phyloP scores from a whole-genome alignment of 75 land plant species.

The Pinus tabuliformis region DNA sequence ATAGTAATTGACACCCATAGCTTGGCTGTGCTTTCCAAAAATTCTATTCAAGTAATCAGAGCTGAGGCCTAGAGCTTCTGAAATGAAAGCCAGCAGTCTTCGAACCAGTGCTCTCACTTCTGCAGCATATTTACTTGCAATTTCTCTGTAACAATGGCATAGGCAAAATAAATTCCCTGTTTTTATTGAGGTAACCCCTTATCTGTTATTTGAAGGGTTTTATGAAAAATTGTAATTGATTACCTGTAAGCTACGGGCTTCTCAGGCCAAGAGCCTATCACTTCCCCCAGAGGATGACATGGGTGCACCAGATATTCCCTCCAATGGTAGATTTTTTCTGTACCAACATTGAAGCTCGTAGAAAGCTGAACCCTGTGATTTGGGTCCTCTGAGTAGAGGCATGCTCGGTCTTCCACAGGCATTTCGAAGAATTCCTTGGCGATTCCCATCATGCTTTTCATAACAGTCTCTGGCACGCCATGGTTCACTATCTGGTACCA shows the following conservation, averaged over 20 bases:
- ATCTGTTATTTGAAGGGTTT: too few species aligned
- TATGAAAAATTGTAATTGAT: too few species aligned
- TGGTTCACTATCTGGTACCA: conserved; percentile 44
- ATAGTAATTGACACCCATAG: conserved; percentile 22
- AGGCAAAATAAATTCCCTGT: too few species aligned
- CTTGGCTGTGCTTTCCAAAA: conserved; percentile 42
- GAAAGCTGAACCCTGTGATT: conserved; percentile 16
- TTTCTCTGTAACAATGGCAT: too few species aligned
- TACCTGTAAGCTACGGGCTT: conserved; percentile 41
- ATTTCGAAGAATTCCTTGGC: conserved; percentile 31
- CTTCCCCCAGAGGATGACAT: conserved; percentile 49
- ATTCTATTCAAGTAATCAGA: conserved; percentile 26
- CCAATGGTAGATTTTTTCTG: conserved; percentile 33
- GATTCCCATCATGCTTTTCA: conserved; percentile 23
- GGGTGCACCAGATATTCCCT: conserved; percentile 42
- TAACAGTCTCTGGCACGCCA: conserved; percentile 25
- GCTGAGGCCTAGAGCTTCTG: conserved; percentile 52
- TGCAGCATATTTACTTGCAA: too few species aligned
- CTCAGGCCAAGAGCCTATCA: conserved; percentile 30
- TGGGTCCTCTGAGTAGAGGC: conserved; percentile 42
- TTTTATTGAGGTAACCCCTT: too few species aligned
- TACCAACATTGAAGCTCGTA: conserved; percentile 38
- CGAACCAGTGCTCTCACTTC: conserved; percentile 16
- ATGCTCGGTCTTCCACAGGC: conserved; percentile 41
- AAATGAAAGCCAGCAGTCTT: conserved; percentile 31